Base-by-base conservation (phyloP, 2,329 filamentous ascomycete genomes). In the Knufia fluminis region DNA sequence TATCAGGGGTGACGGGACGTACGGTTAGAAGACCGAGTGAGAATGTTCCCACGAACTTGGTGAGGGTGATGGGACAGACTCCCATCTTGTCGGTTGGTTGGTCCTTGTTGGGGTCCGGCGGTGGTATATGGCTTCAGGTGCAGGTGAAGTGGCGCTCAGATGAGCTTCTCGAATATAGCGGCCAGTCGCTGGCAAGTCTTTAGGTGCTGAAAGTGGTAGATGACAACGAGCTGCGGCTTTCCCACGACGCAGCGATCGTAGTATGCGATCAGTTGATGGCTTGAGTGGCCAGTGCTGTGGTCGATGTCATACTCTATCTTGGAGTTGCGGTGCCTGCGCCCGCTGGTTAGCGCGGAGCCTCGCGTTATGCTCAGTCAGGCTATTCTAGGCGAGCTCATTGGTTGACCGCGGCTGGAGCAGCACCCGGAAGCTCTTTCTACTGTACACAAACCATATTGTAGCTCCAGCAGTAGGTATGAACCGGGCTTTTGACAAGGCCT, bases 1-100 rank as follows among this genome's bases (percentile, higher is more conserved):
- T n/a, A n/a, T n/a, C n/a, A n/a, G n/a, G n/a, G n/a, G n/a, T n/a
- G n/a, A n/a, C 26, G 9, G 28, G 53, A 73, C 84, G 62, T 78
- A 94, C 89, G 52, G 89, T 95, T 66, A 94, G 71, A 50, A 96
- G 77, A 55, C 91, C 91, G 51, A 96, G 77, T 60, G 85, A 91
- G 58, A 94, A 79, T 46, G 88, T 94, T 62, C 91, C 91, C 59
- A 96, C 85, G 66, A 96, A 95, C 72, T 97, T 96, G 71, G 86
- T 80, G 66, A 85, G 71, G 49, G 86, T 82, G 62, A 95, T 80
- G 61, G 76, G 80, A 60, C 77, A 79, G 33, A 57, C 52, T 43
- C 38, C 39, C 57, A 58, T 59, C 42, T 44, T 48, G 45, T 48
- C 32, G 7, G 4, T n/a, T n/a, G n/a, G n/a, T n/a, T 20, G n/a